These are phyloP conservation scores for Jaltomata sinuosa DNA, from an alignment of 257 asterid species.

Conservation along the genomic window DNA sequence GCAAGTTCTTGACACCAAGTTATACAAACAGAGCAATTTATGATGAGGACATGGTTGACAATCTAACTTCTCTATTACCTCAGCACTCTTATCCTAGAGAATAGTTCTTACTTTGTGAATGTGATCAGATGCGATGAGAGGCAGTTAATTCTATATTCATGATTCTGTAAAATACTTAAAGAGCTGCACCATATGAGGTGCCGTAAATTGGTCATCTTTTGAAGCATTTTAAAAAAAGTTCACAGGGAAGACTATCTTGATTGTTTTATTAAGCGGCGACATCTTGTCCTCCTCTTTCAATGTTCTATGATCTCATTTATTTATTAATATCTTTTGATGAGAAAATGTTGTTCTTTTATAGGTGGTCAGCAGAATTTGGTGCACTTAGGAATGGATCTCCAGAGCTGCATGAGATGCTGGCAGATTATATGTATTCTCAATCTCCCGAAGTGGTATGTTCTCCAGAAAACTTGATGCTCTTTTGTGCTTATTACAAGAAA, in stretches of 20 bases:
- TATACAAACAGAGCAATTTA: constrained; percentile 89
- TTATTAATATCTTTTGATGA: not conserved
- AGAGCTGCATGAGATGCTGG: constrained; percentile 90
- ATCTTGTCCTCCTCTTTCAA: not conserved
- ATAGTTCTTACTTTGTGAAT: not conserved
- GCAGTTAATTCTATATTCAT: not conserved
- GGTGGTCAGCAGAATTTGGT: constrained; percentile 96
- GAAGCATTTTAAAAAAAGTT: not conserved
- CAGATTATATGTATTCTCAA: constrained; percentile 77
- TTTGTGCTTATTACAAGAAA: not conserved
- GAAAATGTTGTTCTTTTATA: constrained; percentile 8
- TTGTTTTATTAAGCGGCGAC: not conserved
- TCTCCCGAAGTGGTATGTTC: constrained; percentile 82
- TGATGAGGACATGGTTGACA: constrained; percentile 16
- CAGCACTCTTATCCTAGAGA: not conserved
- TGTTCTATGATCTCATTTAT: not conserved
- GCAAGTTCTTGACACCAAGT: constrained; percentile 91
- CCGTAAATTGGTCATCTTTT: not conserved
- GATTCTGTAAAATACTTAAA: not conserved
- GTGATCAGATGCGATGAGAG: not conserved
- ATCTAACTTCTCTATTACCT: not conserved
- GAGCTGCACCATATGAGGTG: not conserved
- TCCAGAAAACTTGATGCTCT: constrained; percentile 3
- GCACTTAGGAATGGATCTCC: constrained; percentile 69
- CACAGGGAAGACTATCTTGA: not conserved